Evolutionary conservation across 768 basidiomycete genomes (phyloP), one percentile per base, ranked within the genome.

Genomic region (Mycena kentingensis): DNA sequence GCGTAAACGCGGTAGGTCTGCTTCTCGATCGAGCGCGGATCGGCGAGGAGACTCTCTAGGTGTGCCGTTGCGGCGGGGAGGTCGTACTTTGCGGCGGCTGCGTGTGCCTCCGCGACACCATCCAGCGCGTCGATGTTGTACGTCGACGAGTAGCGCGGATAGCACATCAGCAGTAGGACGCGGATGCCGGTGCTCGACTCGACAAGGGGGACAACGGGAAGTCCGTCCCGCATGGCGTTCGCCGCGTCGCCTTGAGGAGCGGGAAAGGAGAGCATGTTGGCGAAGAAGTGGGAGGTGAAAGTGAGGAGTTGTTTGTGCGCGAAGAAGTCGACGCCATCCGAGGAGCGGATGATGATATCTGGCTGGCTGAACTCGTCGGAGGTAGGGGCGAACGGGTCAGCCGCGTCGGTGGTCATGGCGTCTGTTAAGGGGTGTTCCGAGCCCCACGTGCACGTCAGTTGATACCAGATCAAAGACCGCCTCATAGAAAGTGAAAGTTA

Each of bases 271-370:
- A 85, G 79, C 70, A 83, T 78, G 55, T 74, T 72, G 42, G 71
- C 70, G 57, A 86, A 85, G 63, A 86, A 77, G 4, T 79, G 72
- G 10, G 85, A 87, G 1, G 81, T 77, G 15, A 82, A 61, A 16
- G 79, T 73, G 11, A 87, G 70, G 49, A 85, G 68, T 34, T 76
- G 57, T 57, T 79, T 81, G 73, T 80, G 79, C 49, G 80, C 76
- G 52, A 73, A 73, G 66, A 84, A 84, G 65, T 75, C 71, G 47
- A 72, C 66, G 53, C 66, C 60, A 60, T 85, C 83, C 43, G 77
- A 79, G 8, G 82, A 78, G 46, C 78, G 76, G 35, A 86, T 66
- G 47, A 82, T 75, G 46, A 84, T 67, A 57, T 84, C 81, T 51
- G 79, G 37, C 37, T 13, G 7, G n/a, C 21, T 38, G 37, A 38